Evolutionary conservation across 2,329 filamentous ascomycete genomes (phyloP).

Genomic region (Calonectria pauciramosa): DNA sequence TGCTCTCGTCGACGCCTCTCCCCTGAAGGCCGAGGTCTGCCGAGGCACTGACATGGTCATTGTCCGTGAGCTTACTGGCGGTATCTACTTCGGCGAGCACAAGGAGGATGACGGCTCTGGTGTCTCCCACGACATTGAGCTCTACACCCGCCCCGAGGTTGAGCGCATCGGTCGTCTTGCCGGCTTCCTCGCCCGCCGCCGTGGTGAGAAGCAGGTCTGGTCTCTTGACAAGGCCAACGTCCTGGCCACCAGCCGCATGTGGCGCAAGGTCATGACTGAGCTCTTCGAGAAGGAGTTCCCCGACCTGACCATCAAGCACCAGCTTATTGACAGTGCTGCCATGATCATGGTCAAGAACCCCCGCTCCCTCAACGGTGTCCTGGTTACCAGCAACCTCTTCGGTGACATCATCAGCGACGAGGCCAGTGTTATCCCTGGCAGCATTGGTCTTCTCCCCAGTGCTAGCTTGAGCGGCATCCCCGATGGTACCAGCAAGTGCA

Average conservation of each 20-base stretch:
- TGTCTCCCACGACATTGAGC: conserved; percentile 85
- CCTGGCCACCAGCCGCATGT: conserved; percentile 88
- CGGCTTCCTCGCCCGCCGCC: conserved; percentile 82
- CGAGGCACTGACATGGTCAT: conserved; percentile 92
- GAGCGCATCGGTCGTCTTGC: conserved; percentile 89
- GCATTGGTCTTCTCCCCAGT: conserved; percentile 88
- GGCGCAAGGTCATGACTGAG: conserved; percentile 89
- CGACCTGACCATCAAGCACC: conserved; percentile 84
- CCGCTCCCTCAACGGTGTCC: conserved; percentile 85
- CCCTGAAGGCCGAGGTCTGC: conserved; percentile 88
- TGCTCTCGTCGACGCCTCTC: conserved; percentile 84
- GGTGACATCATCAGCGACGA: conserved; percentile 98
- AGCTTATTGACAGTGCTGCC: conserved; percentile 95
- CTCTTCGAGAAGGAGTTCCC: conserved; percentile 92
- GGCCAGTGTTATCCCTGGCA: conserved; percentile 93
- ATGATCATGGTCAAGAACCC: conserved; percentile 99
- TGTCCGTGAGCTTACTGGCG: conserved; percentile 90
- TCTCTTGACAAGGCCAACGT: conserved; percentile 98
- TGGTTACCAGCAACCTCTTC: conserved; percentile 94
- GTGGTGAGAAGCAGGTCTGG: conserved; percentile 79
- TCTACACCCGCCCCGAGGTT: conserved; percentile 87
- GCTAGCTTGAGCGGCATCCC: conserved; percentile 90
- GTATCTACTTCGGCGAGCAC: conserved; percentile 95
- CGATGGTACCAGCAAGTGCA: conserved; percentile 86
- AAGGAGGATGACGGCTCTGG: conserved; percentile 78